phyloP scores from a whole-genome alignment of 1,139 yeast genomes.

The Lodderomyces orthopsilosis region DNA sequence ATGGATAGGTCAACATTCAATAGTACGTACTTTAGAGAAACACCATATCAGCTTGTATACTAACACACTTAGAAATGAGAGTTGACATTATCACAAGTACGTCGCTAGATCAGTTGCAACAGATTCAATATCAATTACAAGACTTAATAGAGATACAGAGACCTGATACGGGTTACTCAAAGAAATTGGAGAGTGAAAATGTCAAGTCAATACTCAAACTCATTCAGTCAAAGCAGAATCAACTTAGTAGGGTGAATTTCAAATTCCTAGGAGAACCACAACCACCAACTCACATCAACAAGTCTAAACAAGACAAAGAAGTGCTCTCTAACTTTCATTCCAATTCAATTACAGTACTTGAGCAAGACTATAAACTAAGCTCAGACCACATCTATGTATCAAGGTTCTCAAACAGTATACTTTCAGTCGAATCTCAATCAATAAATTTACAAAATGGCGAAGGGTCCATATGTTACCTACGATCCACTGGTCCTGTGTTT shows the following conservation, averaged over 20 bases:
- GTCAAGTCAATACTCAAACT: conserved; percentile 6
- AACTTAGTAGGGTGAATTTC: conserved; percentile 5
- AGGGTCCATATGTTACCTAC: background rate
- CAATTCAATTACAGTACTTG: background rate
- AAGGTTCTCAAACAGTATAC: background rate
- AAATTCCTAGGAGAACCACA: conserved; percentile 11
- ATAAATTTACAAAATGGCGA: conserved; percentile 5
- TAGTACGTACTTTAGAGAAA: background rate
- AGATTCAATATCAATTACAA: background rate
- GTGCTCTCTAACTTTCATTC: background rate
- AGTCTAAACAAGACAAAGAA: background rate
- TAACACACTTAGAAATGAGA: background rate
- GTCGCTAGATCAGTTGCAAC: background rate
- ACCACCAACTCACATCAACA: conserved; percentile 3
- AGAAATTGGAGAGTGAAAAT: conserved; percentile 8
- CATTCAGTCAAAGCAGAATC: conserved; percentile 9
- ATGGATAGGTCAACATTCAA: background rate
- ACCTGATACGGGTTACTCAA: conserved; percentile 3
- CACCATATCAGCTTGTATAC: background rate
- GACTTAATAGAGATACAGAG: background rate
- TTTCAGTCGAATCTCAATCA: conserved; percentile 2
- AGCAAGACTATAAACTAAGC: background rate
- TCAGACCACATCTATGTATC: background rate
- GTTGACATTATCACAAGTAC: conserved; percentile 4
- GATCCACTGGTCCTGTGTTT: conserved; percentile 8